Evolutionary conservation across 139 green algal species (phyloP).

Genomic region (Chlamydomonas urium): DNA sequence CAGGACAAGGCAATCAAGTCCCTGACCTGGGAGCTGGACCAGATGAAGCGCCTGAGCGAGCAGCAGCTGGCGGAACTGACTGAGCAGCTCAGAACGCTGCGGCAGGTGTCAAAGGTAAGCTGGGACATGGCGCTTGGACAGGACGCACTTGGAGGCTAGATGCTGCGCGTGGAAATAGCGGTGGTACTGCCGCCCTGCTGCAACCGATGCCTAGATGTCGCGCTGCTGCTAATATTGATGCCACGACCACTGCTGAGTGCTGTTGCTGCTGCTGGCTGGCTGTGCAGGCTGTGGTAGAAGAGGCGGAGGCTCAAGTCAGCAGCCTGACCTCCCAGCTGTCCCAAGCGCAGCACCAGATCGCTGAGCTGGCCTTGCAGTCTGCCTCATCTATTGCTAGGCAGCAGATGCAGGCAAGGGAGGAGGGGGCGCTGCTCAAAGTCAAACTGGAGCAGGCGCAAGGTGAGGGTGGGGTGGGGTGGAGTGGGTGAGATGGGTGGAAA

Average conservation of each 20-base stretch:
- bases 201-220: too few relatives aligned
- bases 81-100: not conserved
- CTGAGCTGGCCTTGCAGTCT: not conserved
- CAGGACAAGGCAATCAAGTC: conserved; percentile 25
- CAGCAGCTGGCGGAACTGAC: conserved; percentile 9
- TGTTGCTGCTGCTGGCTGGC: too few relatives aligned
- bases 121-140: too few relatives aligned
- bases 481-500: not conserved
- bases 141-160: too few relatives aligned
- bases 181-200: too few relatives aligned
- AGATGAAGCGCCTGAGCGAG: conserved; percentile 20
- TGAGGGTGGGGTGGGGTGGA: not conserved
- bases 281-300: not conserved
- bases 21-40: conserved; percentile 29
- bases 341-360: not conserved
- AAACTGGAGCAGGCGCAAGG: conserved; percentile 28
- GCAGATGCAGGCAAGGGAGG: conserved; percentile 10
- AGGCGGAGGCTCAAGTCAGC: not conserved
- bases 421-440: conserved; percentile 20
- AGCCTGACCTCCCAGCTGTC: not conserved
- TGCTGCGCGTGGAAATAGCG: too few relatives aligned
- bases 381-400: not conserved
- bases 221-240: too few relatives aligned
- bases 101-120: not conserved
- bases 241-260: too few relatives aligned